Evolutionary conservation across 768 basidiomycete genomes (phyloP).

Genomic region (Ramaria sp.): DNA sequence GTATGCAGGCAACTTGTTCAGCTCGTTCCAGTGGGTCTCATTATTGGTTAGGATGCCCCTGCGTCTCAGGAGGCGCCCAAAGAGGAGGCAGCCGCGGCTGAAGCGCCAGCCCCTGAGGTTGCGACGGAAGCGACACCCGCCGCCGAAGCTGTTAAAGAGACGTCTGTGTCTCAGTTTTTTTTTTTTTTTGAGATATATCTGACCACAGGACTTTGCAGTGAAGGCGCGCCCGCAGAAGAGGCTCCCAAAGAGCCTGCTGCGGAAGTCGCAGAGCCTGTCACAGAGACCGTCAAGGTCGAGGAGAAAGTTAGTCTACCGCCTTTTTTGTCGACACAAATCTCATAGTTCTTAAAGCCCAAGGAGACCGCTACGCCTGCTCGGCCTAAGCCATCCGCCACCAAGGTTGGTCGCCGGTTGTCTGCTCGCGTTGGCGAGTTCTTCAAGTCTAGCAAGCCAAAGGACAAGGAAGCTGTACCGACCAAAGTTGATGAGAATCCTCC

Average conservation of each 20-base stretch:
- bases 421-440: conserved; percentile 76
- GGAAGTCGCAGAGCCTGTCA: conserved; percentile 30
- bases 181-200: background rate
- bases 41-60: conserved; percentile 20
- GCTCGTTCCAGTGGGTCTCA: background rate
- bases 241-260: conserved; percentile 30
- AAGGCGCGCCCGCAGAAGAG: conserved; percentile 8
- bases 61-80: conserved; percentile 28
- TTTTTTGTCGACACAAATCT: background rate
- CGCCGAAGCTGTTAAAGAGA: conserved; percentile 49
- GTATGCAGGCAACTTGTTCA: conserved; percentile 5
- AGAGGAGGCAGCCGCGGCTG: conserved; percentile 29
- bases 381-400: conserved; percentile 27
- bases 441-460: conserved; percentile 59
- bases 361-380: conserved; percentile 25
- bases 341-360: conserved; percentile 14
- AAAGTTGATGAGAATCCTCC: conserved; percentile 88
- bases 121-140: conserved; percentile 18
- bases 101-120: conserved; percentile 28
- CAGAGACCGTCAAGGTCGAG: conserved; percentile 29
- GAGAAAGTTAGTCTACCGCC: conserved; percentile 37
- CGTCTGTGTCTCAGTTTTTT: conserved; percentile 33
- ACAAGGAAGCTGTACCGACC: conserved; percentile 47
- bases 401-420: conserved; percentile 77
- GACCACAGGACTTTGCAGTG: background rate